Percentiles rank a stretch among this genome's conserved stretches.
Conservation (phyloP, 148 eudicot genomes). For the Linanthus parryae region DNA sequence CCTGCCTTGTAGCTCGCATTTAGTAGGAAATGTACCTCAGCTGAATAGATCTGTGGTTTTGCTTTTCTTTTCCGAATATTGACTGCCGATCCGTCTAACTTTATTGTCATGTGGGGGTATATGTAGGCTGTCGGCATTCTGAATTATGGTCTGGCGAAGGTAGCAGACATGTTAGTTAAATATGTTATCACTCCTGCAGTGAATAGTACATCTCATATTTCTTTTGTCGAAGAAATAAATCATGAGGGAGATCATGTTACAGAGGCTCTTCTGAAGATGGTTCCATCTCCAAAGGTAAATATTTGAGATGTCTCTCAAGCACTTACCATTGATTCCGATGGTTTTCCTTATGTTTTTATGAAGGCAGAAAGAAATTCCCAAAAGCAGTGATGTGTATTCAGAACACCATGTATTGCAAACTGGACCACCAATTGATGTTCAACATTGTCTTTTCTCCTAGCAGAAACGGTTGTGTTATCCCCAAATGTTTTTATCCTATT, state of each 20-base stretch:
- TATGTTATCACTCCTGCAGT: slow-evolving; percentile 56
- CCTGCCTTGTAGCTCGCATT: slow-evolving; percentile 1
- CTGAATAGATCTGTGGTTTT: no score
- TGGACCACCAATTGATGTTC: no score
- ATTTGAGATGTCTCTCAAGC: neutral
- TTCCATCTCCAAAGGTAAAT: slow-evolving; percentile 46
- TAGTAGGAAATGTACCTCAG: slow-evolving; percentile 2
- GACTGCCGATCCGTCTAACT: no score
- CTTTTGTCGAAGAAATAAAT: slow-evolving; percentile 40
- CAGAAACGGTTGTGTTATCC: no score
- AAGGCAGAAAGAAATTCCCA: no score
- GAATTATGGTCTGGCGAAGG: slow-evolving; percentile 80
- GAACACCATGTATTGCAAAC: no score
- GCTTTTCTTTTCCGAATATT: no score
- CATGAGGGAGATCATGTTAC: slow-evolving; percentile 23
- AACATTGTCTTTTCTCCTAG: no score
- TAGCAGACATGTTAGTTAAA: slow-evolving; percentile 77
- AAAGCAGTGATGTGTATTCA: no score
- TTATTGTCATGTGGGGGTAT: slow-evolving; percentile 8
- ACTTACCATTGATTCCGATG: no score
- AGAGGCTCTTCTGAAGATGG: slow-evolving; percentile 52
- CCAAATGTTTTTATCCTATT: no score
- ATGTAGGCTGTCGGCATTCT: slow-evolving; percentile 68
- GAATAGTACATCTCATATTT: slow-evolving; percentile 28
- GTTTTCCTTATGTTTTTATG: no score